phyloP scores from a whole-genome alignment of 768 basidiomycete genomes.

The Boletellus sp. region DNA sequence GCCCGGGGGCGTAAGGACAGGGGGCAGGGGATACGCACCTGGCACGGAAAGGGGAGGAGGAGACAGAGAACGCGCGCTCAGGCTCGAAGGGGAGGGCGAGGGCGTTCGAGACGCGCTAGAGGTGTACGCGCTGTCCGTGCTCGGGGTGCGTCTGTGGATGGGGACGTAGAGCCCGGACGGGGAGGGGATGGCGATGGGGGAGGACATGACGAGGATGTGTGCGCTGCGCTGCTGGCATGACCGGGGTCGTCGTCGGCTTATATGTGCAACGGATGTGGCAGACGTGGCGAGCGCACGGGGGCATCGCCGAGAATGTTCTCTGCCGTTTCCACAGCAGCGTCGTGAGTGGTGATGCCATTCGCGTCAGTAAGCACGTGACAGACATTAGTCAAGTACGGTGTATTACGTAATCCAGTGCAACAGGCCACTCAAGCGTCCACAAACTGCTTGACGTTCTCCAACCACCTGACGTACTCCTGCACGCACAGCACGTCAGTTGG shows the following conservation, averaged over 20 bases:
- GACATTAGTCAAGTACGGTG: conserved; percentile 4
- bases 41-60: neutral
- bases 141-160: conserved; percentile 34
- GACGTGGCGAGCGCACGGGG: neutral
- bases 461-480: conserved; percentile 91
- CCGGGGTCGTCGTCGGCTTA: neutral
- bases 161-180: conserved; percentile 36
- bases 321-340: too few species aligned
- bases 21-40: neutral
- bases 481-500: conserved; percentile 6
- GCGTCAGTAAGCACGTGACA: neutral
- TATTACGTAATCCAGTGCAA: neutral
- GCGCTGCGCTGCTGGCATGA: too few species aligned
- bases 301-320: conserved; percentile 19
- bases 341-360: conserved; percentile 20
- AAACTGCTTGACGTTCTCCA: conserved; percentile 77
- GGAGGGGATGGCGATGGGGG: conserved; percentile 9
- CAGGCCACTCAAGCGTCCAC: conserved; percentile 50
- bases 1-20: neutral
- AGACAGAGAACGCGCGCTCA: conserved; percentile 5
- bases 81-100: too few species aligned
- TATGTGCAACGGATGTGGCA: conserved; percentile 2
- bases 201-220: conserved; percentile 33
- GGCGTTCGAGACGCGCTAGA: conserved; percentile 13
- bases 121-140: conserved; percentile 13